Evolutionary conservation across 140 eudicot genomes (phyloP).

Genomic region (Erigeron philadelphicus): DNA sequence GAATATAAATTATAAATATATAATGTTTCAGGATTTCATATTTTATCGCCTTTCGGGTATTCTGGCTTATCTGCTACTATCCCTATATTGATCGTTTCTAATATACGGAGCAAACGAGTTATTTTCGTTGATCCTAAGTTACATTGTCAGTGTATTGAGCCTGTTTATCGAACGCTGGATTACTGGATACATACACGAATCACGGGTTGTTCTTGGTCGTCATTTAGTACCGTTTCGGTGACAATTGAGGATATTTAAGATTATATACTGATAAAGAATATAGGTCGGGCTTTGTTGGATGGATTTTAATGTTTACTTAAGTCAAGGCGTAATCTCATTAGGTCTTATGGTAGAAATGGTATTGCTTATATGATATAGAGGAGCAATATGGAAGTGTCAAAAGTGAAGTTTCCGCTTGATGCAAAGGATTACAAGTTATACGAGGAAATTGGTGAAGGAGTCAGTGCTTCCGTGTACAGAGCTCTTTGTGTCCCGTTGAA

Average conservation of each 20-base stretch:
- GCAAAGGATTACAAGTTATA: conserved; percentile 62
- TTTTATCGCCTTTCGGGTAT: no score
- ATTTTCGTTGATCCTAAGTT: neutral
- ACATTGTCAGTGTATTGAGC: neutral
- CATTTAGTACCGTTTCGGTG: neutral
- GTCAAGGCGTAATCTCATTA: conserved; percentile 16
- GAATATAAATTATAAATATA: no score
- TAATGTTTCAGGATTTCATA: no score
- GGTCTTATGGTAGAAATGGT: conserved; percentile 31
- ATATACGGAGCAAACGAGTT: neutral
- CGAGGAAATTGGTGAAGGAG: conserved; percentile 97
- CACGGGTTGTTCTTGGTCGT: neutral
- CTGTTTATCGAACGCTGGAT: neutral
- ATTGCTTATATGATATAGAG: conserved; percentile 27
- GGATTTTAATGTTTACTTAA: conserved; percentile 24
- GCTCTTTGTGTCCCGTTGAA: conserved; percentile 84
- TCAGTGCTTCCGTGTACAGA: conserved; percentile 86
- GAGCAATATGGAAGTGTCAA: conserved; percentile 47
- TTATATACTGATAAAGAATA: conserved; percentile 4
- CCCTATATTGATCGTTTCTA: conserved; percentile 9
- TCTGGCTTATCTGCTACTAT: neutral
- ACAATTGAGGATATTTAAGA: conserved; percentile 7
- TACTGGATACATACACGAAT: no score
- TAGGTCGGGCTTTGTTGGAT: conserved; percentile 38
- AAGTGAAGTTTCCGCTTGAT: conserved; percentile 63